These are phyloP conservation scores for Botrytis paeoniae DNA, from an alignment of 2,329 filamentous ascomycete genomes.

Conservation along the genomic window DNA sequence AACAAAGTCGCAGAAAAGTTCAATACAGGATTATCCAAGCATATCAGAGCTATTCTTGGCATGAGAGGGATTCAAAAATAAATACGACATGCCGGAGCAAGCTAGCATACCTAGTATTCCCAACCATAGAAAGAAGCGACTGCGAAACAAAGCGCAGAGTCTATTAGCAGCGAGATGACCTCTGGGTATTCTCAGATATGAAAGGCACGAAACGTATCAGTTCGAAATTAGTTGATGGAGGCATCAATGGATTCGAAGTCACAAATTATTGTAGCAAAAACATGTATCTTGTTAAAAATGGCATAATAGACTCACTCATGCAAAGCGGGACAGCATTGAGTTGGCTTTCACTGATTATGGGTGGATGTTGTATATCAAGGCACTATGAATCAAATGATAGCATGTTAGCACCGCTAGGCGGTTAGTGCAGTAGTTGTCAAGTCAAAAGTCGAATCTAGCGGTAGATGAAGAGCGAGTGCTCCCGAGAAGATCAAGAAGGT, in stretches of 20 bases:
- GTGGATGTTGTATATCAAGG: too few species aligned
- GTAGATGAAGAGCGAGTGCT: not conserved
- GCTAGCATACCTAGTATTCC: not conserved
- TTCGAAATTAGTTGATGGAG: not conserved
- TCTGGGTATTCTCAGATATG: not conserved
- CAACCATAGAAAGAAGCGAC: not conserved
- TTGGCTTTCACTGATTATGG: too few species aligned
- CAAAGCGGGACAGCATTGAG: too few species aligned
- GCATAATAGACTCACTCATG: too few species aligned
- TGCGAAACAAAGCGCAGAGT: not conserved
- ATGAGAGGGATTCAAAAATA: too few species aligned
- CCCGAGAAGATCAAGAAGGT: not conserved
- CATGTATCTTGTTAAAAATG: too few species aligned
- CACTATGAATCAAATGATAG: too few species aligned
- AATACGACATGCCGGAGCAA: not conserved
- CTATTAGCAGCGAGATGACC: not conserved
- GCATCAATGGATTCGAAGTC: too few species aligned
- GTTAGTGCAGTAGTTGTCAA: not conserved
- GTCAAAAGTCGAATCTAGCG: not conserved
- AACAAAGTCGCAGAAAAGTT: too few species aligned
- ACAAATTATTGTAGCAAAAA: not conserved
- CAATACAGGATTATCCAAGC: too few species aligned
- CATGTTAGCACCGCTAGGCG: too few species aligned
- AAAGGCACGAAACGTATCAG: not conserved
- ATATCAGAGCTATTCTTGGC: too few species aligned